Percentiles rank a stretch among this genome's conserved stretches.
phyloP scores from a whole-genome alignment of 2,329 filamentous ascomycete genomes.

The Paecilomyces fulvus region DNA sequence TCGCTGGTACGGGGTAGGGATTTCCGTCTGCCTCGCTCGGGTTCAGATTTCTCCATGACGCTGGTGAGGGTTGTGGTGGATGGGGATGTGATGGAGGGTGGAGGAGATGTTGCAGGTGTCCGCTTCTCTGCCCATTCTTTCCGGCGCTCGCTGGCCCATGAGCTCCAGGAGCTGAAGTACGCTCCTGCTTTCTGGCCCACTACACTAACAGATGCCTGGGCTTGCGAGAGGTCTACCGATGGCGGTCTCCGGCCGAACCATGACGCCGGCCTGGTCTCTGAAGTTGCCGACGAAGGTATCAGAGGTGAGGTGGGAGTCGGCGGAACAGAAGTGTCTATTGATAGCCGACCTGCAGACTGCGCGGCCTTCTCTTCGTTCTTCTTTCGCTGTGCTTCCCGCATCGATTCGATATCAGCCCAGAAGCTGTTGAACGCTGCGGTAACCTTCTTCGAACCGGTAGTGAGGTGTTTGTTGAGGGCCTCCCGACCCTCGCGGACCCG shows the following conservation, averaged over 20 bases:
- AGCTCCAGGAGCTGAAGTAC: constrained; percentile 56
- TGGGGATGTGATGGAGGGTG: constrained; percentile 9
- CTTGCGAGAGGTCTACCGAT: constrained; percentile 43
- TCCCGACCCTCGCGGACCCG: constrained; percentile 75
- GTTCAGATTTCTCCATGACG: constrained; percentile 16
- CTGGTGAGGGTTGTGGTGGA: constrained; percentile 15
- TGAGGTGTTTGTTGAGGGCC: constrained; percentile 79
- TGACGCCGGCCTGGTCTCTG: constrained; percentile 16
- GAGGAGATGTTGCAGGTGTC: constrained; percentile 15
- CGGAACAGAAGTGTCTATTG: neutral
- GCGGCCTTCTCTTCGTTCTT: constrained; percentile 27
- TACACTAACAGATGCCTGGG: constrained; percentile 47
- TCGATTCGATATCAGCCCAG: constrained; percentile 80
- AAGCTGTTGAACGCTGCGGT: constrained; percentile 78
- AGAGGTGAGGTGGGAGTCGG: neutral
- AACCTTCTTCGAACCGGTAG: constrained; percentile 79
- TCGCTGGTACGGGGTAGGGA: constrained; percentile 22
- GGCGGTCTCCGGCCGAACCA: constrained; percentile 27
- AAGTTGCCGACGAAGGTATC: constrained; percentile 14
- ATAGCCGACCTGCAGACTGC: constrained; percentile 18
- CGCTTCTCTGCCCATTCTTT: constrained; percentile 39
- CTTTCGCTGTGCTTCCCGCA: constrained; percentile 64
- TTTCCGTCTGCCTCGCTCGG: constrained; percentile 21
- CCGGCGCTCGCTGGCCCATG: constrained; percentile 47
- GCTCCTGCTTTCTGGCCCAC: constrained; percentile 50